phyloP scores from a whole-genome alignment of 148 eudicot species.

The Heliamphora exappendiculata region DNA sequence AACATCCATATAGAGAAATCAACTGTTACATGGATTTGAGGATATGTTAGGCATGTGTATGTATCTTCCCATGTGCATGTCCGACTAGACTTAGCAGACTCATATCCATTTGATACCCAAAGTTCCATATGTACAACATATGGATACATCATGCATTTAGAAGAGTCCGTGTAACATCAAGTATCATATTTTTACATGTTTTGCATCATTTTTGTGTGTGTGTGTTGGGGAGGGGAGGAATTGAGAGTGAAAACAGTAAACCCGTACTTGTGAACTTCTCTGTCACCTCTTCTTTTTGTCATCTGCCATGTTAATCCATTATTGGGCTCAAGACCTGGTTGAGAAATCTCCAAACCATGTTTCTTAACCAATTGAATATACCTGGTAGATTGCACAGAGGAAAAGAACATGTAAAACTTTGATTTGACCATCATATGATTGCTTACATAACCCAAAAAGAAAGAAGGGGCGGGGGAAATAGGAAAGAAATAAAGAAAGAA shows the following conservation, averaged over 20 bases:
- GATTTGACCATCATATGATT: not conserved
- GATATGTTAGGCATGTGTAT: not conserved
- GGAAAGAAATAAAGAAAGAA: not conserved
- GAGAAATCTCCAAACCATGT: constrained; percentile 79
- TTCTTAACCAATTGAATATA: constrained; percentile 65
- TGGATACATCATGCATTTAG: not conserved
- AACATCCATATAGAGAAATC: not conserved
- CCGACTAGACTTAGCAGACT: not conserved
- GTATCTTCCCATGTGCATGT: not conserved
- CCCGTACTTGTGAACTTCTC: constrained; percentile 87
- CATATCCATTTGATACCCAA: not conserved
- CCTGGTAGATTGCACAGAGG: constrained; percentile 24
- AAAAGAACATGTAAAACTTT: not conserved
- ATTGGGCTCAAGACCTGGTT: constrained; percentile 85
- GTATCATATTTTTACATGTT: not conserved
- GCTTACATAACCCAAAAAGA: not conserved
- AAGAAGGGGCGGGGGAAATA: not conserved
- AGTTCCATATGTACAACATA: not conserved
- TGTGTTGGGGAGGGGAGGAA: not conserved
- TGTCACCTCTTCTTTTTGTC: constrained; percentile 81
- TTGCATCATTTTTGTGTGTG: not conserved
- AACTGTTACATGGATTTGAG: not conserved
- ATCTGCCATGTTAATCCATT: constrained; percentile 81
- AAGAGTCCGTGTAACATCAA: not conserved
- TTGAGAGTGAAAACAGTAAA: not conserved